phyloP scores from a whole-genome alignment of 768 basidiomycete genomes.

The Auricularia heimuer region DNA sequence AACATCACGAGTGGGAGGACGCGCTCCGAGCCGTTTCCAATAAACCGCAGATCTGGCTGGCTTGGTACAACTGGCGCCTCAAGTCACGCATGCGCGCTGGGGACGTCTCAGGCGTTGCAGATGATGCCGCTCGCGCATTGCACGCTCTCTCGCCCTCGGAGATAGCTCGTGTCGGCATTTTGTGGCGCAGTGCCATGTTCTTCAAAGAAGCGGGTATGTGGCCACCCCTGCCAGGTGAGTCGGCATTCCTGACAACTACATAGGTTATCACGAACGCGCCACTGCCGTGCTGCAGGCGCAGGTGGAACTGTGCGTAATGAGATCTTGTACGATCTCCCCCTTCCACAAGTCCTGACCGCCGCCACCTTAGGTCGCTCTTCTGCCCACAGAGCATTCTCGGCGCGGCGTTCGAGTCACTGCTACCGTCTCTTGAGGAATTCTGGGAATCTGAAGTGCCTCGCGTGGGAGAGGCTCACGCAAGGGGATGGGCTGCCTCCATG shows the following conservation, averaged over 20 bases:
- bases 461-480: slow-evolving; percentile 54
- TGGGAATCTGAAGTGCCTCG: slow-evolving; percentile 80
- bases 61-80: slow-evolving; percentile 73
- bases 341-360: background rate
- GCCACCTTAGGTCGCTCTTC: slow-evolving; percentile 43
- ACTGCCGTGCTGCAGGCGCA: slow-evolving; percentile 77
- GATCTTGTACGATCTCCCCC: background rate
- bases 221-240: slow-evolving; percentile 7
- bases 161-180: slow-evolving; percentile 43
- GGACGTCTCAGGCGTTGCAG: slow-evolving; percentile 38
- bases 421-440: slow-evolving; percentile 63
- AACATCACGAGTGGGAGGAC: slow-evolving; percentile 59
- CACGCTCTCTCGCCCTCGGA: slow-evolving; percentile 34
- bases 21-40: slow-evolving; percentile 42
- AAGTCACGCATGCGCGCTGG: slow-evolving; percentile 32
- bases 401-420: slow-evolving; percentile 35
- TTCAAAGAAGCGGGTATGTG: slow-evolving; percentile 58
- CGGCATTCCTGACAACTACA: background rate
- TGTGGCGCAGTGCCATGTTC: slow-evolving; percentile 61
- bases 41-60: slow-evolving; percentile 52
- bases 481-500: slow-evolving; percentile 63
- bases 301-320: slow-evolving; percentile 58
- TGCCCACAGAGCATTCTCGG: slow-evolving; percentile 36
- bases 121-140: slow-evolving; percentile 41
- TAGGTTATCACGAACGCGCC: slow-evolving; percentile 67